Base-by-base conservation (phyloP, 257 asterid genomes). In the Gentiana macrophylla region DNA sequence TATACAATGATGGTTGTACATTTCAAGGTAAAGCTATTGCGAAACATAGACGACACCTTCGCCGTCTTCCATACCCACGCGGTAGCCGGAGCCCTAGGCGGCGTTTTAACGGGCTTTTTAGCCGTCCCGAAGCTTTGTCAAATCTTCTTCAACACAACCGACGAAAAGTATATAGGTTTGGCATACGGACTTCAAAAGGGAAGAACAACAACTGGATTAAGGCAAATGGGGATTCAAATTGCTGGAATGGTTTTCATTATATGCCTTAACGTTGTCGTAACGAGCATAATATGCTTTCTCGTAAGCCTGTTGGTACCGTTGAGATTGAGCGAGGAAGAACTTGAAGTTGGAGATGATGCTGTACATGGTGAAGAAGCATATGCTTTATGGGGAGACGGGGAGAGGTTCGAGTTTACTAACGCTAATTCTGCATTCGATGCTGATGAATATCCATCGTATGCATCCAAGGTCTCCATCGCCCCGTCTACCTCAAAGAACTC, bases 61-160 rank as follows among this genome's bases (percentile, higher is more conserved):
- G 73, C 80, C 35, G 67, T 78, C 70, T 45, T 81, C 69, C 89
- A 81, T 62, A 76, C 83, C 45, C 82, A 81, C 33, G 84, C 89
- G 33, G 44, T 78, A 0, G 76, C 84, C 24, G 85, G 81, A 8
- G 56, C 64, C 50, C 58, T 73, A 4, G 85, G 89, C 5, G 83
- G 79, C 37, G 43, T 71, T 38, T 72, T 71, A 57, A 66, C 80
- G 32, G 85, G 89, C 1, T 15, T 73, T 8, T 67, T 74, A 4
- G 81, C 83, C 0, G 69, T 61, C 45, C 85, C 81, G 1, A 74
- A 74, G 15, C 71, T 82, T 32, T 34, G 80, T 60, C 24, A 71
- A 4, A 69, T 77, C 12, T 75, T 80, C 65, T 77, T 59, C 72
- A 62, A 56, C 10, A 65, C 65, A 32, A 49, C 84, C 1, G 80